Conservation (phyloP, 2,329 filamentous ascomycete species). For the Penicillium sp. region DNA sequence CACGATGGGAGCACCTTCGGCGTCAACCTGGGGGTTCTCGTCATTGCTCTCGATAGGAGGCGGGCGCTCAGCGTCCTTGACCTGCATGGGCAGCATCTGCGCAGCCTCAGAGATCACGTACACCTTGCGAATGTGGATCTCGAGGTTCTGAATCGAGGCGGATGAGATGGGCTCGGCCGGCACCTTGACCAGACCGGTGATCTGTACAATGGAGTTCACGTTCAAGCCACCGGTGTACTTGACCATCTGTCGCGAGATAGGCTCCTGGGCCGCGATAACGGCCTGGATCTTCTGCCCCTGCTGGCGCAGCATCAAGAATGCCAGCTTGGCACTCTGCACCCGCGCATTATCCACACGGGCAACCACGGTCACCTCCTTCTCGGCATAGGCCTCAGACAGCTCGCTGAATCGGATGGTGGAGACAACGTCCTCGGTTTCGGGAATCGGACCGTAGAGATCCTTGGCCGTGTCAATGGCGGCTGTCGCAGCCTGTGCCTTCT, state of each 20-base stretch:
- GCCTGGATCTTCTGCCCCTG: conserved; percentile 78
- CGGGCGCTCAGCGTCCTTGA: conserved; percentile 50
- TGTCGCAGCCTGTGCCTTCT: conserved; percentile 63
- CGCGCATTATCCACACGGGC: conserved; percentile 83
- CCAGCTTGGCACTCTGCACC: conserved; percentile 84
- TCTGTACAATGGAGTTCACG: conserved; percentile 73
- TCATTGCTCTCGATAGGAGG: conserved; percentile 41
- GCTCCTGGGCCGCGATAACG: conserved; percentile 60
- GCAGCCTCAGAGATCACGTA: conserved; percentile 67
- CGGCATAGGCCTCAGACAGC: conserved; percentile 57
- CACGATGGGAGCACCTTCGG: conserved; percentile 61
- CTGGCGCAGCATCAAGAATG: conserved; percentile 78
- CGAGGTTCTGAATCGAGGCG: conserved; percentile 69
- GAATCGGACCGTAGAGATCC: conserved; percentile 73
- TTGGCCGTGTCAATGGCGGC: conserved; percentile 57
- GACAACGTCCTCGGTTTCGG: conserved; percentile 54
- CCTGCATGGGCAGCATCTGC: conserved; percentile 56
- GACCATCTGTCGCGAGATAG: conserved; percentile 80
- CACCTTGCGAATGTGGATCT: conserved; percentile 83
- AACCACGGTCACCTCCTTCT: conserved; percentile 68
- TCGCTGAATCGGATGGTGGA: conserved; percentile 56
- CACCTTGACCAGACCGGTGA: conserved; percentile 76
- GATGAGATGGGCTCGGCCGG: conserved; percentile 85
- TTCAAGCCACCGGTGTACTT: conserved; percentile 76
- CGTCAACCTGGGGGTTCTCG: conserved; percentile 47